Base-by-base conservation (phyloP, 2,329 filamentous ascomycete species). In the Aspergillus fischeri region DNA sequence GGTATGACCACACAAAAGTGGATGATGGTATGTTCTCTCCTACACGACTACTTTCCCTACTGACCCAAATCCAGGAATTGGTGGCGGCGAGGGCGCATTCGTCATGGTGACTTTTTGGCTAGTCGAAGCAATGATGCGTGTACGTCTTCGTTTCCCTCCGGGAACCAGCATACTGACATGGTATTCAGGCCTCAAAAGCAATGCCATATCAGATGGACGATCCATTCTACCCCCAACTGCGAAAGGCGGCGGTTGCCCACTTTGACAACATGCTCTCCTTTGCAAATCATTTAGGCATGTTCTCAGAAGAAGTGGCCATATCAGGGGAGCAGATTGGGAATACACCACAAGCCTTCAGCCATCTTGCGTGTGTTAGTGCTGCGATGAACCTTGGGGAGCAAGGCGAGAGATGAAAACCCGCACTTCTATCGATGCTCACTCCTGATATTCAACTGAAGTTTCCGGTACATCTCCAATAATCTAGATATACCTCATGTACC, bases 81-180 rank as follows among this genome's bases (percentile, higher is more conserved):
- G 88, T 41, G 89, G 89, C 20, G 80, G 82, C 52, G 89, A 92
- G 73, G 89, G 89, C 24, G 88, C 88, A 20, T 92, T 92, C 69
- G 86, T 83, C 66, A 91, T 92, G 88, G 91, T 88, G 68, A 92
- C 88, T 0, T 92, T 92, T 70, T 92, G 89, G 89, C 83, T 91
- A 0, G 87, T 92, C 11, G 89, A 92, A 73, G 88, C 89, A 27
- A 81, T 92, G 74, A 89, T 88, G 29, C 81, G 89, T 29, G 88
- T 88, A 62, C 77, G 82, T 63, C 5, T 8, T 38, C 5, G 11
- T 17, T 17, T 17, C 2, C 14, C 4, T 17, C 32, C 0, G 11
- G 17, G 63, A 65, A 70, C 62, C 69, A n/a, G 64, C 59, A 49
- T 72, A 68, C 51, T 38, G 5, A 38, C 32, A 6, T 3, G 32